These are phyloP conservation scores for Peronospora farinosa DNA, from an alignment of 352 stramenopile genomes.

Conservation along the genomic window DNA sequence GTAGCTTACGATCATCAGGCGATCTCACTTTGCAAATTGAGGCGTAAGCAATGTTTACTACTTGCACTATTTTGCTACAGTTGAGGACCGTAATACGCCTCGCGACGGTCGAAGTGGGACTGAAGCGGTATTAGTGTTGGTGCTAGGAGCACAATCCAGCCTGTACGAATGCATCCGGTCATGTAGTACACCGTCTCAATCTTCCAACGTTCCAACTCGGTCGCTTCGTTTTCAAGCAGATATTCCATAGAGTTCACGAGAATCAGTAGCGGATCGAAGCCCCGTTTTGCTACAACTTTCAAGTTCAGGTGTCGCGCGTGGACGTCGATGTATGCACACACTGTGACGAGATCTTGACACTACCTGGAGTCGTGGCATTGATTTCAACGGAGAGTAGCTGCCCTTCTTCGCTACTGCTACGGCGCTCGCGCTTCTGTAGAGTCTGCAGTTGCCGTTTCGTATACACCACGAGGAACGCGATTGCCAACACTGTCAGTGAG, in stretches of 20 bases:
- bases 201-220: background rate
- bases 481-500: slow-evolving; percentile 44
- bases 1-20: too few relatives aligned
- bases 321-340: slow-evolving; percentile 18
- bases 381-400: slow-evolving; percentile 33
- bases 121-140: too few relatives aligned
- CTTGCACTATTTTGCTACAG: too few relatives aligned
- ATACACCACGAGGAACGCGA: slow-evolving; percentile 58
- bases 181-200: background rate
- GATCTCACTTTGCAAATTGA: too few relatives aligned
- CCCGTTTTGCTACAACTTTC: background rate
- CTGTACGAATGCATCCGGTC: too few relatives aligned
- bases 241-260: background rate
- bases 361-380: slow-evolving; percentile 11
- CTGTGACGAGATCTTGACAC: slow-evolving; percentile 13
- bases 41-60: too few relatives aligned
- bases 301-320: slow-evolving; percentile 15
- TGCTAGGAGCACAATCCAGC: too few relatives aligned
- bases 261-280: background rate
- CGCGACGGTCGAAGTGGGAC: too few relatives aligned
- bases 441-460: slow-evolving; percentile 52
- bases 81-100: too few relatives aligned
- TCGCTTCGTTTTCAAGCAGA: too few relatives aligned
- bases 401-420: slow-evolving; percentile 47
- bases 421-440: slow-evolving; percentile 53